These are phyloP conservation scores for Lichtheimia corymbifera DNA, from an alignment of 371 early-diverging fungal species.

Conservation along the genomic window DNA sequence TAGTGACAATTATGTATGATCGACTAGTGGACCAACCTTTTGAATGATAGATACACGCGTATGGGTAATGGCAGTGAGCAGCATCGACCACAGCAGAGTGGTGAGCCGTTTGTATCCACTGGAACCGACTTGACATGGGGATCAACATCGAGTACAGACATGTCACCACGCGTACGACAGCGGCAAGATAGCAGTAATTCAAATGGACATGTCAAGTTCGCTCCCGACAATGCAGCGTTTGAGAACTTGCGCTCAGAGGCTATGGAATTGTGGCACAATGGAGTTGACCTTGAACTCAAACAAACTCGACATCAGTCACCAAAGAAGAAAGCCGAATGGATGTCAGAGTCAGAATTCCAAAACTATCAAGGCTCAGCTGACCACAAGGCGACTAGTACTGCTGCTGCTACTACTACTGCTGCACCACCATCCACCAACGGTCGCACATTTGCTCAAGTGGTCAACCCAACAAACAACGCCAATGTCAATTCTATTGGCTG, in stretches of 20 bases:
- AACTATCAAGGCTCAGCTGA: background rate
- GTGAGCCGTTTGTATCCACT: too few species aligned
- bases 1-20: too few species aligned
- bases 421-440: background rate
- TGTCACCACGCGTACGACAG: too few species aligned
- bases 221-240: constrained; percentile 13
- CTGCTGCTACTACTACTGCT: background rate
- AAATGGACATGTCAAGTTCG: constrained; percentile 2
- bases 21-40: too few species aligned
- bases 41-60: too few species aligned
- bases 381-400: background rate
- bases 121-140: too few species aligned
- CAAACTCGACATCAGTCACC: background rate
- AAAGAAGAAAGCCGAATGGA: constrained; percentile 27
- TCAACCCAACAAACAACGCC: background rate
- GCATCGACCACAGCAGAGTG: too few species aligned
- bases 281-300: constrained; percentile 29
- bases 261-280: constrained; percentile 27
- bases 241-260: constrained; percentile 34
- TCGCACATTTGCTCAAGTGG: constrained; percentile 13
- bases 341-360: constrained; percentile 24
- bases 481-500: constrained; percentile 2
- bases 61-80: too few species aligned
- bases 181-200: too few species aligned
- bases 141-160: too few species aligned